phyloP scores from a whole-genome alignment of 768 basidiomycete genomes.

The Rhodotorula sphaerocarpa region DNA sequence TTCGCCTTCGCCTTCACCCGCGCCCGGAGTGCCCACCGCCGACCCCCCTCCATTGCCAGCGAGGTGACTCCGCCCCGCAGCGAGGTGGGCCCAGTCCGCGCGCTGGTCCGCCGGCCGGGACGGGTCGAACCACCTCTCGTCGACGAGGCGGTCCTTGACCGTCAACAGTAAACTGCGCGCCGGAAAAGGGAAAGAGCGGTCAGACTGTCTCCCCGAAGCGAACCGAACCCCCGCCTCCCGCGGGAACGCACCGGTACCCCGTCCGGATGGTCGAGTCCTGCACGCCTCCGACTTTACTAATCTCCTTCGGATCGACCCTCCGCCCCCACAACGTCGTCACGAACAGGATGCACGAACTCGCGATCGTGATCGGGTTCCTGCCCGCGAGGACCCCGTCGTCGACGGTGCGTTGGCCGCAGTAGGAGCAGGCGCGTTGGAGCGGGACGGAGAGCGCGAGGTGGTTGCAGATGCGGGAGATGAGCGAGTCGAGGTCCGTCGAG shows the following conservation, averaged over 20 bases:
- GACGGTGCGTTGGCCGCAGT: slow-evolving; percentile 71
- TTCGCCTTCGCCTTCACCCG: too few relatives aligned
- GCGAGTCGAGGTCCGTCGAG: slow-evolving; percentile 51
- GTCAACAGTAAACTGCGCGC: slow-evolving; percentile 21
- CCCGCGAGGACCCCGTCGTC: slow-evolving; percentile 85
- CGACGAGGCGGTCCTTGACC: slow-evolving; percentile 21
- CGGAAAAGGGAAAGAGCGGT: too few relatives aligned
- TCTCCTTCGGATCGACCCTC: slow-evolving; percentile 68
- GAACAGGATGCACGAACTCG: slow-evolving; percentile 93
- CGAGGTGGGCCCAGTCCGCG: slow-evolving; percentile 14
- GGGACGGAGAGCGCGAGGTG: slow-evolving; percentile 75
- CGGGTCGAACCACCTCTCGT: slow-evolving; percentile 26
- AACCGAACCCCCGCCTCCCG: too few relatives aligned
- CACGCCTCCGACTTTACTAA: slow-evolving; percentile 82
- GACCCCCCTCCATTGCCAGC: too few relatives aligned
- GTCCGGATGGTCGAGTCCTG: slow-evolving; percentile 92
- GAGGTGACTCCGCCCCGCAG: too few relatives aligned
- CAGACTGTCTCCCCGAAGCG: too few relatives aligned
- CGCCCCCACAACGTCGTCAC: slow-evolving; percentile 72
- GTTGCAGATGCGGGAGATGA: slow-evolving; percentile 88
- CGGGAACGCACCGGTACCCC: slow-evolving; percentile 55
- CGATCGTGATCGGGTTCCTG: slow-evolving; percentile 91
- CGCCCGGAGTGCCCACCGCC: too few relatives aligned
- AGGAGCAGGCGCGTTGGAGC: slow-evolving; percentile 71
- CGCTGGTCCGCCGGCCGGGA: slow-evolving; percentile 4